Evolutionary conservation across 768 basidiomycete species (phyloP).

Genomic region (Scleroderma bovista): DNA sequence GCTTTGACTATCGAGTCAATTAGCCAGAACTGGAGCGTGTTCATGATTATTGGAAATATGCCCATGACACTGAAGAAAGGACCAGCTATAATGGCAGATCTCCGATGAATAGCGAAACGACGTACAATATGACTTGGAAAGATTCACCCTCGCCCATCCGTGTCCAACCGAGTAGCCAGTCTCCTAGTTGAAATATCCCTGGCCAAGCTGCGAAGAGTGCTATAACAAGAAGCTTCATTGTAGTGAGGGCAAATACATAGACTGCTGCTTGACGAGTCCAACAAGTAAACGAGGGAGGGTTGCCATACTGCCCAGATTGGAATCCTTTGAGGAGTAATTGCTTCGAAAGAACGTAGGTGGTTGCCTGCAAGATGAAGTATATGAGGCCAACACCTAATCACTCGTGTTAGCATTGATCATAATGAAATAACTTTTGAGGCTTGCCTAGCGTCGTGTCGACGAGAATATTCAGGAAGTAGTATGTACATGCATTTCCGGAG

Average conservation of each 20-base stretch:
- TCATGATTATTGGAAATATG: conserved; percentile 85
- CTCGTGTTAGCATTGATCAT: background rate
- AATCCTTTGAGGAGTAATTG: conserved; percentile 68
- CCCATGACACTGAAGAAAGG: conserved; percentile 68
- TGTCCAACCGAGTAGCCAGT: conserved; percentile 82
- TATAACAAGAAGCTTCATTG: conserved; percentile 92
- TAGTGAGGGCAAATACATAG: conserved; percentile 73
- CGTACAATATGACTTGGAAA: conserved; percentile 78
- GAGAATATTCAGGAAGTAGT: conserved; percentile 89
- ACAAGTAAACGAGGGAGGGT: conserved; percentile 65
- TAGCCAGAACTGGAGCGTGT: conserved; percentile 89
- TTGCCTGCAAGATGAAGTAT: conserved; percentile 61
- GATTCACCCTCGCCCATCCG: conserved; percentile 54
- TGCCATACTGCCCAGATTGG: conserved; percentile 84
- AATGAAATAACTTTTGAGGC: conserved; percentile 22
- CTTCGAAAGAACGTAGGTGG: conserved; percentile 61
- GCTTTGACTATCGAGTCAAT: conserved; percentile 92
- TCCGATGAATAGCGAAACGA: conserved; percentile 12
- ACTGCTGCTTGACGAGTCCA: conserved; percentile 77
- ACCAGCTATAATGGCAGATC: conserved; percentile 5
- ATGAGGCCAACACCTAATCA: conserved; percentile 74
- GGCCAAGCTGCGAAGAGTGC: conserved; percentile 67
- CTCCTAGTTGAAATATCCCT: conserved; percentile 67
- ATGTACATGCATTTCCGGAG: conserved; percentile 80
- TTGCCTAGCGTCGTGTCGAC: conserved; percentile 72